Percentiles rank a stretch among this genome's conserved stretches.
Conservation (phyloP, 2,329 filamentous ascomycete species). For the Fusarium fujikuroi region DNA sequence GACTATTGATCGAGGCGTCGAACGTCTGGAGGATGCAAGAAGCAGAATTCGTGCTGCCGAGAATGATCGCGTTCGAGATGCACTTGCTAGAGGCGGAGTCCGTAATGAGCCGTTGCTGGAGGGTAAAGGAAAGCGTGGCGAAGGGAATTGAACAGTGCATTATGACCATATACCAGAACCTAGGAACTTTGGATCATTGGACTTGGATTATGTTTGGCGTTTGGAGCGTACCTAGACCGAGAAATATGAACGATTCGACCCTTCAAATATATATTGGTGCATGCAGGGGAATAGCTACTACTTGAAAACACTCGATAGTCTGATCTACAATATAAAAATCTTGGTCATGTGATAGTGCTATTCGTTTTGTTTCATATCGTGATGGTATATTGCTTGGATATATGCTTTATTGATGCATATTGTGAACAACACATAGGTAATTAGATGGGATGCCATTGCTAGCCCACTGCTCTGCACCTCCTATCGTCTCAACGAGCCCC, state of each 20-base stretch:
- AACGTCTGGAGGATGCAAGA: constrained; percentile 74
- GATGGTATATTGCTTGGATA: constrained; percentile 2
- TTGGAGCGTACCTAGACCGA: not conserved
- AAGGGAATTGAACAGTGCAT: not conserved
- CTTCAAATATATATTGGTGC: not conserved
- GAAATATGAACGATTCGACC: not conserved
- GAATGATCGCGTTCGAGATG: constrained; percentile 65
- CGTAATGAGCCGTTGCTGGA: constrained; percentile 57
- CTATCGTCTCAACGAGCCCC: not conserved
- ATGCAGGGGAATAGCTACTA: not conserved
- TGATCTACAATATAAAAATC: not conserved
- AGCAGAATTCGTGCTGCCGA: constrained; percentile 68
- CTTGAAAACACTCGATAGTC: not conserved
- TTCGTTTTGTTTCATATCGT: not conserved
- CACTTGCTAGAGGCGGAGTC: constrained; percentile 58
- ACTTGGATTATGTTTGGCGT: constrained; percentile 20
- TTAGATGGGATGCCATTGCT: not conserved
- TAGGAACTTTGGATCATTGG: not conserved
- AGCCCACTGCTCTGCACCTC: not conserved
- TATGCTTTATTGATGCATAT: not conserved
- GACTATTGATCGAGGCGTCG: constrained; percentile 76
- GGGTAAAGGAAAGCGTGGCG: constrained; percentile 30
- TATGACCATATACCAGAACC: not conserved
- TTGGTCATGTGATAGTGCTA: not conserved
- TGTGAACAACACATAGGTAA: not conserved